Base-by-base conservation (phyloP, 2,329 filamentous ascomycete genomes). In the Zymoseptoria passerinii region DNA sequence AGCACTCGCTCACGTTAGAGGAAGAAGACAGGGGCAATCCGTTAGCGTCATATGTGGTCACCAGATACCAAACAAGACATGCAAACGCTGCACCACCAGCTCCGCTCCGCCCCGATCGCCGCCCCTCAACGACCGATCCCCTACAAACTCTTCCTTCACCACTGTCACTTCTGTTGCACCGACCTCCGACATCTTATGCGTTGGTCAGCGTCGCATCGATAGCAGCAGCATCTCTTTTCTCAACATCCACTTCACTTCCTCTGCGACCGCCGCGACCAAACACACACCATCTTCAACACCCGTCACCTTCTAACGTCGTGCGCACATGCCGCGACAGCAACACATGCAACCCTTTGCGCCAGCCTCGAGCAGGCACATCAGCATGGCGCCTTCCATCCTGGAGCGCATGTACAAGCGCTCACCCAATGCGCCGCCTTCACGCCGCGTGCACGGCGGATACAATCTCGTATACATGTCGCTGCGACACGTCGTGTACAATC, bases 401-500 rank as follows among this genome's bases (percentile, higher is more conserved):
- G 19, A 52, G 13, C 28, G 50, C 20, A 52, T 52, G 50, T 28
- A 28, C 16, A 23, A 28, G 50, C 50, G 50, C 16, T 27, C 27
- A 28, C 50, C 19, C 23, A 28, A 52, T 52, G 50, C 50, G 50
- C 50, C 50, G 23, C 23, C 28, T 19, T 52, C 50, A 23, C 50
- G 50, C 23, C 50, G 35, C 35, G 35, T 44, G 35, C 35, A 44
- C 35, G 35, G 35, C 35, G 35, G 35, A 13, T 44, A 44, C 35
- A 44, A 44, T 16, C 35, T 44, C 35, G 35, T n/a, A 5, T 44
- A 44, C 35, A 44, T 44, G 35, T 7, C 28, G 50, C 27, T 28
- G 23, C 50, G 50, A 18, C 50, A 52, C 23, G 50, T 28, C 48
- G 55, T 57, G 18, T 57, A 53, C 55, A n/a, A 28, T 8, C 40